Evolutionary conservation across 2,329 filamentous ascomycete genomes (phyloP).

Genomic region (Tolypocladium tropicale): DNA sequence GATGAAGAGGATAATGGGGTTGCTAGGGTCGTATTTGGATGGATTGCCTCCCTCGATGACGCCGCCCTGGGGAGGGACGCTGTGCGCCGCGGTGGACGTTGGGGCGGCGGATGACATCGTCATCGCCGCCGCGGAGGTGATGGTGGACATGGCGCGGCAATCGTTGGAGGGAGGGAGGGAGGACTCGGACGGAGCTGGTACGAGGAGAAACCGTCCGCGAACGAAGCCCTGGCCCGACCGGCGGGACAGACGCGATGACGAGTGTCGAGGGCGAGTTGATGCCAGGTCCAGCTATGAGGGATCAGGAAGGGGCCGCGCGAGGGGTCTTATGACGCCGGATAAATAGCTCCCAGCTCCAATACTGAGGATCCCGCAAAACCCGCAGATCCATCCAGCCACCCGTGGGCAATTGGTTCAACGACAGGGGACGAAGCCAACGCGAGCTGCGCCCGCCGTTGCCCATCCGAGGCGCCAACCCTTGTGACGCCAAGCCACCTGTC

Average conservation of each 20-base stretch:
- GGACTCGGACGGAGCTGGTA: neutral
- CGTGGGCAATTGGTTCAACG: neutral
- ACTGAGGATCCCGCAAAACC: neutral
- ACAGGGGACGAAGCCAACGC: neutral
- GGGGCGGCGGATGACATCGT: neutral
- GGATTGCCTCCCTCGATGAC: slow-evolving; percentile 64
- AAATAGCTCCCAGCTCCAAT: neutral
- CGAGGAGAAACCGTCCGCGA: neutral
- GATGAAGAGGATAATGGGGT: slow-evolving; percentile 68
- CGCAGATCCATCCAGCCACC: neutral
- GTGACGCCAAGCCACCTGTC: neutral
- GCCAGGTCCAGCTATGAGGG: no score
- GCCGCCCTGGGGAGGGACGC: slow-evolving; percentile 35
- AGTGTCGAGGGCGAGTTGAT: neutral
- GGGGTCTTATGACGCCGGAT: neutral
- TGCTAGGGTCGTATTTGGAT: slow-evolving; percentile 54
- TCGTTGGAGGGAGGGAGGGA: neutral
- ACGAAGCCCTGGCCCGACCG: neutral
- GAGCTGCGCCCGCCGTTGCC: neutral
- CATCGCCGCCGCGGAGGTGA: neutral
- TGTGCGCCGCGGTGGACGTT: neutral
- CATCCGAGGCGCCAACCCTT: neutral
- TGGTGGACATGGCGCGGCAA: neutral
- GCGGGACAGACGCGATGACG: neutral
- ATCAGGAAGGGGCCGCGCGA: neutral